phyloP scores from a whole-genome alignment of 2,329 filamentous ascomycete species.

The Nemania sp. region DNA sequence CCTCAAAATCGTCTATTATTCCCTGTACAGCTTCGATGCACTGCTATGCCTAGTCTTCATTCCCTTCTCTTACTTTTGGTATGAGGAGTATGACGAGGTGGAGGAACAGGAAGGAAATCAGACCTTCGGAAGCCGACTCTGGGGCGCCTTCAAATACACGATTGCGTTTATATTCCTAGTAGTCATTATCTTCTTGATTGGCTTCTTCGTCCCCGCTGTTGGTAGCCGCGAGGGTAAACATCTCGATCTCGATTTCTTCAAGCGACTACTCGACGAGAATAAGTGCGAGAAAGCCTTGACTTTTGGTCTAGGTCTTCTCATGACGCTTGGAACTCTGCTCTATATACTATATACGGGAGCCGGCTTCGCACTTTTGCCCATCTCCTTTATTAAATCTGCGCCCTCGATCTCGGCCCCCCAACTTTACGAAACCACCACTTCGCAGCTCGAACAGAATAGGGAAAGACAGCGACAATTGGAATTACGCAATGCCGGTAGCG shows the following conservation, averaged over 20 bases:
- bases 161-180: slow-evolving; percentile 84
- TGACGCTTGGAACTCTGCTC: slow-evolving; percentile 85
- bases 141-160: slow-evolving; percentile 92
- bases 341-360: slow-evolving; percentile 91
- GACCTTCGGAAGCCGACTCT: slow-evolving; percentile 76
- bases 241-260: slow-evolving; percentile 92
- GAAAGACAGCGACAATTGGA: slow-evolving; percentile 94
- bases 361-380: slow-evolving; percentile 87
- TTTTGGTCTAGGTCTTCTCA: slow-evolving; percentile 88
- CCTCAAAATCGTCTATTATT: slow-evolving; percentile 90
- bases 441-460: slow-evolving; percentile 86
- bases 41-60: slow-evolving; percentile 89
- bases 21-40: slow-evolving; percentile 90
- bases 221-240: slow-evolving; percentile 73
- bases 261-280: slow-evolving; percentile 83
- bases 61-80: slow-evolving; percentile 98
- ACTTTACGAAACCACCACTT: slow-evolving; percentile 79
- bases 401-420: slow-evolving; percentile 86
- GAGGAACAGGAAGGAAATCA: slow-evolving; percentile 83
- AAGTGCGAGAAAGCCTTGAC: slow-evolving; percentile 92
- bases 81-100: slow-evolving; percentile 96
- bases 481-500: slow-evolving; percentile 81
- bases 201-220: slow-evolving; percentile 91
- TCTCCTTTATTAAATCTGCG: slow-evolving; percentile 91
- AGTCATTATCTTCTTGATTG: slow-evolving; percentile 86